phyloP scores from a whole-genome alignment of 345 rosid genomes.

The Murraya paniculata region DNA sequence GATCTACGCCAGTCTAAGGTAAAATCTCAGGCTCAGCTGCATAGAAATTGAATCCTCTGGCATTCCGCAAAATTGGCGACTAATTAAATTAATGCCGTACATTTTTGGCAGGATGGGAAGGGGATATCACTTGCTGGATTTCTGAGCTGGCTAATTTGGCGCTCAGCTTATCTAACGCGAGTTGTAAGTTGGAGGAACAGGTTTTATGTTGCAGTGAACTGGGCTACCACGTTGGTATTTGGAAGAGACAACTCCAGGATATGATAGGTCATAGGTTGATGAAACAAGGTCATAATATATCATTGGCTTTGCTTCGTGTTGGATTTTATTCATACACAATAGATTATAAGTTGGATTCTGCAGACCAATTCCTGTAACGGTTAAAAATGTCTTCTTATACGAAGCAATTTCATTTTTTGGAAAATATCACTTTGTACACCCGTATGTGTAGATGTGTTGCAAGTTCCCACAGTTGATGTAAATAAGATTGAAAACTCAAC shows the following conservation, averaged over 20 bases:
- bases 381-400: background rate
- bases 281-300: background rate
- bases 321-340: background rate
- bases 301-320: background rate
- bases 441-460: too few relatives aligned
- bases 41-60: background rate
- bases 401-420: background rate
- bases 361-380: background rate
- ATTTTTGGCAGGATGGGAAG: constrained; percentile 41
- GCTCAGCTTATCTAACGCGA: constrained; percentile 68
- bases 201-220: constrained; percentile 67
- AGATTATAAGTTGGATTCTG: background rate
- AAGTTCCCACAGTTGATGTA: background rate
- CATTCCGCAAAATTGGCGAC: too few relatives aligned
- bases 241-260: constrained; percentile 71
- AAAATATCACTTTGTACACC: background rate
- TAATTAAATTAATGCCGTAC: too few relatives aligned
- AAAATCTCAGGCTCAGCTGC: background rate
- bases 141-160: constrained; percentile 61
- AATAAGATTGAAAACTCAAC: background rate
- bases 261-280: constrained; percentile 22
- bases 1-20: constrained; percentile 73
- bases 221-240: constrained; percentile 73
- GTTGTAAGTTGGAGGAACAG: constrained; percentile 79
- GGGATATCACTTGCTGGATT: constrained; percentile 64